phyloP scores from a whole-genome alignment of 768 basidiomycete genomes.

The Suillus americanus region DNA sequence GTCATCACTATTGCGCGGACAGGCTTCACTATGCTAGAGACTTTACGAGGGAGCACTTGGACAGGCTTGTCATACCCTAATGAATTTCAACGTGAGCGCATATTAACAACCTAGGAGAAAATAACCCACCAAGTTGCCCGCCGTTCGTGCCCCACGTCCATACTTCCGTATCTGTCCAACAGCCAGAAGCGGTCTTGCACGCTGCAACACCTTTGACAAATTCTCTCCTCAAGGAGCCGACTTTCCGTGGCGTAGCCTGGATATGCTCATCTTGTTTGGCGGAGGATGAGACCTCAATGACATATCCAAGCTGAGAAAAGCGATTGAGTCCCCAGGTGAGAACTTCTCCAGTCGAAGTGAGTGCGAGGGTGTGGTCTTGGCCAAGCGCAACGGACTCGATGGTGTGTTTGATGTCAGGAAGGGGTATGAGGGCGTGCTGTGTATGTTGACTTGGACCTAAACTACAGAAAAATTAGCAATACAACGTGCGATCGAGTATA shows the following conservation, averaged over 20 bases:
- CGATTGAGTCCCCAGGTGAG: constrained; percentile 91
- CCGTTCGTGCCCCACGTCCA: constrained; percentile 94
- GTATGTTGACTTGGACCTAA: constrained; percentile 77
- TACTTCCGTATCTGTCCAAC: constrained; percentile 74
- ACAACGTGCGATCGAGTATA: not conserved
- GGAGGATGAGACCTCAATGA: constrained; percentile 54
- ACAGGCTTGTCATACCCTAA: constrained; percentile 80
- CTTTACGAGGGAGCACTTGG: constrained; percentile 77
- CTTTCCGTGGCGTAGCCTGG: constrained; percentile 73
- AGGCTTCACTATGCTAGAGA: constrained; percentile 70
- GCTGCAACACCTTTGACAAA: constrained; percentile 80
- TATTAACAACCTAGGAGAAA: not conserved
- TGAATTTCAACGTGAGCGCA: not conserved
- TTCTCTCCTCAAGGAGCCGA: constrained; percentile 80
- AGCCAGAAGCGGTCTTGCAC: constrained; percentile 82
- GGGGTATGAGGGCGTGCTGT: constrained; percentile 67
- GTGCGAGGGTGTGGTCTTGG: constrained; percentile 90
- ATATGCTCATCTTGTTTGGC: constrained; percentile 66
- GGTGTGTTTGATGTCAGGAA: constrained; percentile 48
- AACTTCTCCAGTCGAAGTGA: constrained; percentile 81
- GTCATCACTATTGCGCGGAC: constrained; percentile 75
- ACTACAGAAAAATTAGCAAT: constrained; percentile 34
- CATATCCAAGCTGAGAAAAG: constrained; percentile 87
- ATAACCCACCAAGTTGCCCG: constrained; percentile 80
- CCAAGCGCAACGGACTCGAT: constrained; percentile 77